A percentile compares a stretch with the other conserved stretches of the same genome.
Conservation (phyloP, 1,284 basidiomycete genomes). For the Cryptococcus jaspeensis region DNA sequence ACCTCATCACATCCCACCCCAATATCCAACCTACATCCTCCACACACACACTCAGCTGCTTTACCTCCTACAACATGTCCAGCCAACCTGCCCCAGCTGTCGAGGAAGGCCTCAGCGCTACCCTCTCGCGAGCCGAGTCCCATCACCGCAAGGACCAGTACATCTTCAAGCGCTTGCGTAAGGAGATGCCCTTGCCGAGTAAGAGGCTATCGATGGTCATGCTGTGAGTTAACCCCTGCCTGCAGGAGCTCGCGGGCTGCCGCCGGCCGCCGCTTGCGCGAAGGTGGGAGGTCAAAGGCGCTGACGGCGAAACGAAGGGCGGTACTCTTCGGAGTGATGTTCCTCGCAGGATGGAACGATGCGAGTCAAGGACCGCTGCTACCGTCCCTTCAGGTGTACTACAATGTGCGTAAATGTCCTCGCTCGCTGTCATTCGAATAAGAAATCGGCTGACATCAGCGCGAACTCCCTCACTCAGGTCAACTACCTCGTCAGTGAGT, state of each 20-base stretch:
- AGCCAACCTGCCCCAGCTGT: neutral
- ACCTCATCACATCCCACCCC: no score
- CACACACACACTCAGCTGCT: no score
- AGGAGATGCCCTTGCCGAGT: slow-evolving; percentile 27
- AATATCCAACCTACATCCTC: no score
- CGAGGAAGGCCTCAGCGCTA: neutral
- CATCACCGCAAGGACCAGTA: slow-evolving; percentile 3
- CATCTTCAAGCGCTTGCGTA: slow-evolving; percentile 25
- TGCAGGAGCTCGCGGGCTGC: no score
- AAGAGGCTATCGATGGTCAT: slow-evolving; percentile 18
- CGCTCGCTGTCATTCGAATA: neutral
- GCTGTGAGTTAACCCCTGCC: slow-evolving; percentile 29
- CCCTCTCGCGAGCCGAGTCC: neutral
- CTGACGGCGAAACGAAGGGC: neutral
- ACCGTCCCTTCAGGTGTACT: slow-evolving; percentile 59
- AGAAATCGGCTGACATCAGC: no score
- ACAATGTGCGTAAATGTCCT: slow-evolving; percentile 38
- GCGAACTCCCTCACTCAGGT: slow-evolving; percentile 16
- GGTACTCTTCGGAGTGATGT: slow-evolving; percentile 4
- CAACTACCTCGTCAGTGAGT: slow-evolving; percentile 41
- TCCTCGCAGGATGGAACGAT: slow-evolving; percentile 62
- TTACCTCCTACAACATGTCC: neutral
- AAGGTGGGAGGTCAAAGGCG: no score
- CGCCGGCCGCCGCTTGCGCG: no score
- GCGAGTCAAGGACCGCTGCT: slow-evolving; percentile 62